Percentiles rank a stretch among this genome's conserved stretches.
Evolutionary conservation across 768 basidiomycete species (phyloP).

Genomic region (Suillus luteus): DNA sequence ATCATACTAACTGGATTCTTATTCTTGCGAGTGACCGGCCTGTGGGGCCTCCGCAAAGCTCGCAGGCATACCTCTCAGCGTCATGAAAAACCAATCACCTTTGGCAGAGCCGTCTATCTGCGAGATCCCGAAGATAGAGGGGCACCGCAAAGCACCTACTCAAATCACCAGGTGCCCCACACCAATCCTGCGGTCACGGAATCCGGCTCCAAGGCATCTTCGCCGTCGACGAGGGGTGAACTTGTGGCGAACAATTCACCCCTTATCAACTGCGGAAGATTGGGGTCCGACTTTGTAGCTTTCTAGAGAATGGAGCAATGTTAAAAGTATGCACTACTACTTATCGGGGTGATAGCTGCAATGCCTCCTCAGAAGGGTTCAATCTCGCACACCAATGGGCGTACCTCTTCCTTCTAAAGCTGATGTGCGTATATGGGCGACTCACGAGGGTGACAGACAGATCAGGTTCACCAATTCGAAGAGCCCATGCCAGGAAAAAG

Average conservation of each 20-base stretch:
- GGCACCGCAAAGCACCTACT: not conserved
- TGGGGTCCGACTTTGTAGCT: not conserved
- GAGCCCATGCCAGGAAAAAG: not conserved
- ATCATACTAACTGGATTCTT: not conserved
- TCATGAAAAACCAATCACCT: not conserved
- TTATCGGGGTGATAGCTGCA: not conserved
- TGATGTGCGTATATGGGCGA: not conserved
- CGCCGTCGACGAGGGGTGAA: not conserved
- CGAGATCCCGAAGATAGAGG: not conserved
- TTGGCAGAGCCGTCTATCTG: not conserved
- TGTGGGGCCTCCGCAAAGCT: not conserved
- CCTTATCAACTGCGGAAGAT: not conserved
- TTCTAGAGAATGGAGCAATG: not conserved
- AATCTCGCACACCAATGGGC: not conserved
- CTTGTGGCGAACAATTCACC: not conserved
- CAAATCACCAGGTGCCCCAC: not conserved
- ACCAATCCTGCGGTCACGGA: not conserved
- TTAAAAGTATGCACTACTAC: not conserved
- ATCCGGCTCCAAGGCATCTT: not conserved
- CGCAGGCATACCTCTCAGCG: not conserved
- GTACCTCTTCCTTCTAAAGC: not conserved
- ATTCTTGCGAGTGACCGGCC: not conserved
- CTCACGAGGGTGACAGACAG: not conserved
- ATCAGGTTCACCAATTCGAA: not conserved
- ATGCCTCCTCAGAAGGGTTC: not conserved